Conservation (phyloP, 1,139 yeast species). For the Meyerozyma sp. region DNA sequence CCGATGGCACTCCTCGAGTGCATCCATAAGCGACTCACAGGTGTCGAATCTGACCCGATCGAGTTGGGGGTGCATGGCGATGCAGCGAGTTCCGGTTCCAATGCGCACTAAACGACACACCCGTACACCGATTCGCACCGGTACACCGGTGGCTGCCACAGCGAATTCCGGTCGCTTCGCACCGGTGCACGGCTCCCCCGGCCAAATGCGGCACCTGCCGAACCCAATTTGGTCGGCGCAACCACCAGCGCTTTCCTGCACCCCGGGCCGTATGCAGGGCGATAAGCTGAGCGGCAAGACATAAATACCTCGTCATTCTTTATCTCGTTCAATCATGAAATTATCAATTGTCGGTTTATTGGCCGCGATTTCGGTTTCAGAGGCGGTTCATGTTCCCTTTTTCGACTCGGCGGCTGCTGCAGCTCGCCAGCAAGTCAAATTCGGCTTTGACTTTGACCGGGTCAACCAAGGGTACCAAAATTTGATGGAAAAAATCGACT, state of each 20-base stretch:
- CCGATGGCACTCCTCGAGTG: conserved; percentile 84
- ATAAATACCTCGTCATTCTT: background rate
- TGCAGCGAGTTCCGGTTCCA: background rate
- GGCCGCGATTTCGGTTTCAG: conserved; percentile 16
- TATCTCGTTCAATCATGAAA: background rate
- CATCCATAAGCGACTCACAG: conserved; percentile 79
- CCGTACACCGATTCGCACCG: too few relatives aligned
- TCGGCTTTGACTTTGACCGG: conserved; percentile 14
- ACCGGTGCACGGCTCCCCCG: background rate
- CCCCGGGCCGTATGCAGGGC: background rate
- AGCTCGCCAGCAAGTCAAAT: conserved; percentile 23
- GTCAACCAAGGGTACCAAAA: conserved; percentile 11
- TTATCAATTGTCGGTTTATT: conserved; percentile 17
- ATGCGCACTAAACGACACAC: background rate
- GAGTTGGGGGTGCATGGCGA: conserved; percentile 42
- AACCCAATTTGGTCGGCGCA: background rate
- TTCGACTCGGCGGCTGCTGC: conserved; percentile 13
- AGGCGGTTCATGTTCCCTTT: conserved; percentile 30
- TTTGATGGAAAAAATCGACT: conserved; percentile 12
- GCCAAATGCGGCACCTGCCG: background rate
- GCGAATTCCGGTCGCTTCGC: background rate
- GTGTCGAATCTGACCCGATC: conserved; percentile 44
- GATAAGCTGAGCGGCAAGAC: background rate
- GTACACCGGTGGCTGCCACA: background rate
- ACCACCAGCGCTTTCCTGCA: background rate